phyloP scores from a whole-genome alignment of 345 rosid species.

The Bruguiera sexangula region DNA sequence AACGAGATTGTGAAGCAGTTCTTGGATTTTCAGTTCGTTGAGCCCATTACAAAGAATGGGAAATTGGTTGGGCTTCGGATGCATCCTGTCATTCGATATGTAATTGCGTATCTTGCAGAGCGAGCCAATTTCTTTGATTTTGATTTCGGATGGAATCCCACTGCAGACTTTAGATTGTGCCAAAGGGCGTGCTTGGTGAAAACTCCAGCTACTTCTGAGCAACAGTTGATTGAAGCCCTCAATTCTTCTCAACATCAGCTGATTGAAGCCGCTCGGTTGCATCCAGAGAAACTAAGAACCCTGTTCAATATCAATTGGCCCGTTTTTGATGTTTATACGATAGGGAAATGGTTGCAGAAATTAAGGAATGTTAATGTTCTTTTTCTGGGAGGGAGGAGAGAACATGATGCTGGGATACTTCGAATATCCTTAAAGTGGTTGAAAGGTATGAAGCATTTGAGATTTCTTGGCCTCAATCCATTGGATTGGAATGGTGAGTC shows the following conservation, averaged over 20 bases:
- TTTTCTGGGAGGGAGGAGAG: constrained; percentile 33
- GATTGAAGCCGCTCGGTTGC: too few species aligned
- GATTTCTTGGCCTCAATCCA: too few species aligned
- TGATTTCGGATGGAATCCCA: constrained; percentile 21
- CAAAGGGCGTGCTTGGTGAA: constrained; percentile 43
- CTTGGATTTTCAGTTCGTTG: constrained; percentile 18
- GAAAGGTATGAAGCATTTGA: too few species aligned
- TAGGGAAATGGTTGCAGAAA: constrained; percentile 30
- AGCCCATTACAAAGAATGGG: constrained; percentile 26
- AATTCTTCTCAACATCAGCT: too few species aligned
- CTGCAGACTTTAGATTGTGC: not conserved
- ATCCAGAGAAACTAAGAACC: constrained; percentile 21
- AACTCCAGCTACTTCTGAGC: not conserved
- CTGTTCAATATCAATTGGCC: constrained; percentile 47
- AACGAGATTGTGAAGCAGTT: not conserved
- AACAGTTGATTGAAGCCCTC: too few species aligned
- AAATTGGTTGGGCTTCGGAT: too few species aligned
- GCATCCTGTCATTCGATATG: constrained; percentile 8
- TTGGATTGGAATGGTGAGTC: too few species aligned
- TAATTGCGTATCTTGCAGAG: constrained; percentile 31
- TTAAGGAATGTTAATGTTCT: constrained; percentile 30
- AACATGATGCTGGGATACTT: too few species aligned
- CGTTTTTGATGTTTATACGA: constrained; percentile 42
- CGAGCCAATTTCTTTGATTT: constrained; percentile 24
- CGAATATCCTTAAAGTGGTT: too few species aligned